Conservation (phyloP, 2,329 filamentous ascomycete species). For the Cordyceps tenuipes region DNA sequence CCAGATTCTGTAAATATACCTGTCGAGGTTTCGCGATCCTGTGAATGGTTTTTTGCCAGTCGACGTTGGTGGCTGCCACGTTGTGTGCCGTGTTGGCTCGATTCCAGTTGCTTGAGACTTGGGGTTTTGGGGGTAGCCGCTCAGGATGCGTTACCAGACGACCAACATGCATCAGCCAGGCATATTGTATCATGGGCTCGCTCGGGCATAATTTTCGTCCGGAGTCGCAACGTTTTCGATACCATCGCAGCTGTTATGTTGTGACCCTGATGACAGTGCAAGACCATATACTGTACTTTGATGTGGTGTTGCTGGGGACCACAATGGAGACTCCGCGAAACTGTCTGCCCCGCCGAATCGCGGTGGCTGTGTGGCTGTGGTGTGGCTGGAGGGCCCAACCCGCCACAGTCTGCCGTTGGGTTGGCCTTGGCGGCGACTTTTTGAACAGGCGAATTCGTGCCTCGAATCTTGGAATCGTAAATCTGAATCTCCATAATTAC, state of each 20-base stretch:
- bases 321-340: background rate
- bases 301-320: background rate
- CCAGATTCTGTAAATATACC: background rate
- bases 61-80: background rate
- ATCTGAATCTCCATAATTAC: too few relatives aligned
- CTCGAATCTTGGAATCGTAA: too few relatives aligned
- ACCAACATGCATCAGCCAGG: background rate
- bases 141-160: background rate
- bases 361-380: background rate
- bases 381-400: background rate
- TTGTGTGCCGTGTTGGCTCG: background rate
- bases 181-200: background rate
- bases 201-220: background rate
- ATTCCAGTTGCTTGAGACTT: background rate
- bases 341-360: background rate
- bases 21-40: background rate
- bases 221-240: background rate
- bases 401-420: constrained; percentile 1
- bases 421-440: background rate
- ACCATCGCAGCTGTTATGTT: background rate
- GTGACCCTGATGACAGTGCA: background rate
- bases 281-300: background rate
- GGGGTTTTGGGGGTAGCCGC: background rate
- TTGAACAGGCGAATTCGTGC: too few relatives aligned
- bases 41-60: background rate